Percentiles rank a stretch among this genome's conserved stretches.
Evolutionary conservation across 495 filamentous ascomycete species (phyloP).

Genomic region (Aspergillus avenaceus): DNA sequence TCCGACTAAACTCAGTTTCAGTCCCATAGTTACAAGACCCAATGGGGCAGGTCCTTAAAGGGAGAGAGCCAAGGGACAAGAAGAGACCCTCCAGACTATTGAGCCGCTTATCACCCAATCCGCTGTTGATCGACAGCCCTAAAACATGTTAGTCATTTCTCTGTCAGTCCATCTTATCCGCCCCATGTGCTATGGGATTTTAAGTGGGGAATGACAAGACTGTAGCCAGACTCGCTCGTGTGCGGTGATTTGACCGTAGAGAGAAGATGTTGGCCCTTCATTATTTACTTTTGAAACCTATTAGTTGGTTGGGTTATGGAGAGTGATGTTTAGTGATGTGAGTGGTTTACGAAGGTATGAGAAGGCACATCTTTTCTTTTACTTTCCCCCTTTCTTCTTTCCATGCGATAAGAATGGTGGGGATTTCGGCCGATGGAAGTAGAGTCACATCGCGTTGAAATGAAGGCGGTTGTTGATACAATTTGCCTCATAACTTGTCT

Average conservation of each 20-base stretch:
- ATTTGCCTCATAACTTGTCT: neutral
- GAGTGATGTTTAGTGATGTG: neutral
- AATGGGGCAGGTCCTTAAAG: neutral
- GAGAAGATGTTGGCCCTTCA: neutral
- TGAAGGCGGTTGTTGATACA: neutral
- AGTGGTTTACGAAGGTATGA: neutral
- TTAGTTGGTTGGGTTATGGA: neutral
- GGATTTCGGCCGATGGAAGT: neutral
- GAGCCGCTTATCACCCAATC: neutral
- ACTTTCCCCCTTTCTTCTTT: too few species aligned
- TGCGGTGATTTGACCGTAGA: neutral
- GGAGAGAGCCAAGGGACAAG: neutral
- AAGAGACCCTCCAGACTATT: neutral
- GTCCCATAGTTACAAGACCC: neutral
- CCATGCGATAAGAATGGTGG: neutral
- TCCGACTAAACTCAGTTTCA: neutral
- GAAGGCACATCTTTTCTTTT: too few species aligned
- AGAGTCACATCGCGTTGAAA: neutral
- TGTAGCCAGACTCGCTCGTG: neutral
- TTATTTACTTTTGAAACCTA: neutral
- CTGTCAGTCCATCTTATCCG: neutral
- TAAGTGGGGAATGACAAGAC: neutral
- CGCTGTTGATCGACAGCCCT: neutral
- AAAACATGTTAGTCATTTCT: neutral
- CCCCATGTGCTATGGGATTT: neutral